These are phyloP conservation scores for Pyrus pyrifolia DNA, from an alignment of 306 rosid genomes.

Conservation along the genomic window DNA sequence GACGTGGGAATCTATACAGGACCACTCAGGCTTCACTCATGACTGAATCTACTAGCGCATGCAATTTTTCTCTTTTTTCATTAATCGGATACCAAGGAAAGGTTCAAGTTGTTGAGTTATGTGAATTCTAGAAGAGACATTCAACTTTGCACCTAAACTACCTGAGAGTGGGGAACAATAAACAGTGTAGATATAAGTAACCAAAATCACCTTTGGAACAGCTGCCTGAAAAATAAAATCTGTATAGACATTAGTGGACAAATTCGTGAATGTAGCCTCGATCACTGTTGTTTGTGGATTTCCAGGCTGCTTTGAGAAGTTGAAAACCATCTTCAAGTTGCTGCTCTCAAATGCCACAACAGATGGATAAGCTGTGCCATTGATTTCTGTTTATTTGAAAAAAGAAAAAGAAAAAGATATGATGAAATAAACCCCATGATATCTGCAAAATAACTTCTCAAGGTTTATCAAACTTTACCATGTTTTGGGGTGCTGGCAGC, in stretches of 20 bases:
- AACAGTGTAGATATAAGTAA: neutral
- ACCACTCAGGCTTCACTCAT: neutral
- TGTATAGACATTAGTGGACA: slow-evolving; percentile 51
- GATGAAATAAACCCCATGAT: slow-evolving; percentile 8
- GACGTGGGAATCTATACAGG: neutral
- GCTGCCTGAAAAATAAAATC: slow-evolving; percentile 98
- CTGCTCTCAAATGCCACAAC: slow-evolving; percentile 82
- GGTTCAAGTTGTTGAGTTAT: neutral
- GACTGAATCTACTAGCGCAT: neutral
- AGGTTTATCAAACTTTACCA: slow-evolving; percentile 25
- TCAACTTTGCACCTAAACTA: neutral
- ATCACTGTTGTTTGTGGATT: slow-evolving; percentile 72
- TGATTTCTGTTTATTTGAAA: slow-evolving; percentile 46
- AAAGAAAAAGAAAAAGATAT: slow-evolving; percentile 16
- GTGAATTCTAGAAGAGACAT: neutral
- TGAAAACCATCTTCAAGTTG: slow-evolving; percentile 63
- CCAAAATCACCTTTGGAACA: slow-evolving; percentile 81
- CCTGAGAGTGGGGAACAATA: neutral
- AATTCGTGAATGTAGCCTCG: slow-evolving; percentile 67
- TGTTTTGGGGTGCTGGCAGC: slow-evolving; percentile 42
- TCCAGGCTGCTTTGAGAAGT: slow-evolving; percentile 76
- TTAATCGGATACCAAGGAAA: neutral
- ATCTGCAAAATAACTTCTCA: slow-evolving; percentile 2
- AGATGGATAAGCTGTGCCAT: slow-evolving; percentile 74
- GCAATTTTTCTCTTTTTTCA: neutral